phyloP scores from a whole-genome alignment of 805 yeast genomes.

The Kodamaea sagamina region DNA sequence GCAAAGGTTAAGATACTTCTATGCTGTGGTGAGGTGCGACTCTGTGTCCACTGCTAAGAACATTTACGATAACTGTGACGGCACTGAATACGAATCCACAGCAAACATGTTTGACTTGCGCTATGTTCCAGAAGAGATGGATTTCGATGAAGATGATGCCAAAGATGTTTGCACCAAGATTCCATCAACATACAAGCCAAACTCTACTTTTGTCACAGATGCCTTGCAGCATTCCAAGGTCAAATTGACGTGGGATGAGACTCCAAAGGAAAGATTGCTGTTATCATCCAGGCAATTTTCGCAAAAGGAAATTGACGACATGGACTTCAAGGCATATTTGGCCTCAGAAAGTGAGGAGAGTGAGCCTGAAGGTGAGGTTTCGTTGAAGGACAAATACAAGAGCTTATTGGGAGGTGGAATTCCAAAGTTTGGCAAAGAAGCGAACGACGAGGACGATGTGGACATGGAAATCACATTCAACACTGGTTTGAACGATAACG shows the following conservation, averaged over 20 bases:
- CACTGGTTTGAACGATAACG: constrained; percentile 65
- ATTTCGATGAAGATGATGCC: constrained; percentile 71
- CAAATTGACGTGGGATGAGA: constrained; percentile 97
- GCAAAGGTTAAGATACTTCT: constrained; percentile 88
- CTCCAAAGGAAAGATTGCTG: constrained; percentile 84
- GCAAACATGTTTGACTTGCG: constrained; percentile 92
- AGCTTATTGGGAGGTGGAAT: constrained; percentile 51
- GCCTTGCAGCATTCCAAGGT: constrained; percentile 97
- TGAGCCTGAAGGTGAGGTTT: constrained; percentile 45
- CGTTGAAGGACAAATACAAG: constrained; percentile 57
- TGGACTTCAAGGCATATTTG: constrained; percentile 89
- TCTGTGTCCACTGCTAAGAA: constrained; percentile 65
- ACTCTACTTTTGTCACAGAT: constrained; percentile 77
- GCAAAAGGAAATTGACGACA: constrained; percentile 83
- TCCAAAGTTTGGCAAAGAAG: constrained; percentile 24
- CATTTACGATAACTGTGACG: constrained; percentile 88
- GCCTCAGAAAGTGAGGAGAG: constrained; percentile 74
- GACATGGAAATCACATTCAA: constrained; percentile 96
- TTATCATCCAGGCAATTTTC: constrained; percentile 79
- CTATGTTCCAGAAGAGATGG: constrained; percentile 91
- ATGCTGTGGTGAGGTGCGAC: constrained; percentile 88
- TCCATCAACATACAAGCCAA: constrained; percentile 80
- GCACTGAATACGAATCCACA: constrained; percentile 93
- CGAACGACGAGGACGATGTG: constrained; percentile 60
- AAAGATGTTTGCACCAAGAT: constrained; percentile 70